Evolutionary conservation across 1,139 yeast species (phyloP).

Genomic region (Candida sp.): DNA sequence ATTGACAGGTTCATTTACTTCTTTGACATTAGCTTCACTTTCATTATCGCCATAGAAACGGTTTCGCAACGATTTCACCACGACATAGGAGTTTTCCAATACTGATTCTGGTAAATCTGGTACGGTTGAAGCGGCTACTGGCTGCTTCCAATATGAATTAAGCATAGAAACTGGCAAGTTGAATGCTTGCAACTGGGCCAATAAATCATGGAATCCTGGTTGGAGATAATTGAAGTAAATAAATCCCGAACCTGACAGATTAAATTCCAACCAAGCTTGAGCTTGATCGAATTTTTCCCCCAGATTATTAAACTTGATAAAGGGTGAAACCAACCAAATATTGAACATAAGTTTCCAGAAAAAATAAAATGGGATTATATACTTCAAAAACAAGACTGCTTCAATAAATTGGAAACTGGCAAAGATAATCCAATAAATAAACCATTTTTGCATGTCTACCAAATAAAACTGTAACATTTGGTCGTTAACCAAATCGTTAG

Average conservation of each 20-base stretch:
- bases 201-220: conserved; percentile 27
- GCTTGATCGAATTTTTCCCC: conserved; percentile 10
- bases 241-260: conserved; percentile 35
- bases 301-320: conserved; percentile 13
- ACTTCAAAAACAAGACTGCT: conserved; percentile 26
- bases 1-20: neutral
- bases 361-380: conserved; percentile 47
- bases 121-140: neutral
- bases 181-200: neutral
- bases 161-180: neutral
- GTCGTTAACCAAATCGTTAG: conserved; percentile 8
- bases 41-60: conserved; percentile 1
- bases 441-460: conserved; percentile 50
- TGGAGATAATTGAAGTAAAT: conserved; percentile 28
- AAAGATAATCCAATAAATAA: conserved; percentile 55
- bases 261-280: conserved; percentile 23
- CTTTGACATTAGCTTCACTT: neutral
- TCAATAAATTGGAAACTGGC: conserved; percentile 33
- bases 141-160: neutral
- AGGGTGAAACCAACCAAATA: conserved; percentile 54
- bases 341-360: conserved; percentile 37
- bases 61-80: conserved; percentile 1
- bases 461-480: conserved; percentile 26
- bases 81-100: conserved; percentile 2
- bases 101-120: neutral